A percentile compares a stretch with the other conserved stretches of the same genome.
phyloP scores from a whole-genome alignment of 345 rosid genomes.

The Eutrema heterophyllum region DNA sequence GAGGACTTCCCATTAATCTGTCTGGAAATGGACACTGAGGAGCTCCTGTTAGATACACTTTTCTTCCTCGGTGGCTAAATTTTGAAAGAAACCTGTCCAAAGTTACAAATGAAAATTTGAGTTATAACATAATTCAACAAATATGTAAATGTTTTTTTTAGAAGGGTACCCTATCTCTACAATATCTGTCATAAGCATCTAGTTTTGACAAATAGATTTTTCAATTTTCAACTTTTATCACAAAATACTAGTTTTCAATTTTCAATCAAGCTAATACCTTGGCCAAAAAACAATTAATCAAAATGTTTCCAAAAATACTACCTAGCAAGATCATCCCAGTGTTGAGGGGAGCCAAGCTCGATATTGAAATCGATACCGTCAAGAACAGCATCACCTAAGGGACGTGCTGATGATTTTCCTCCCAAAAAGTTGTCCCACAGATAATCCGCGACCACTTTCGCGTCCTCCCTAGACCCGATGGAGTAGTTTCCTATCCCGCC shows the following conservation, averaged over 20 bases:
- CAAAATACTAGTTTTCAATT: no score
- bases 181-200: background rate
- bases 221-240: background rate
- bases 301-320: background rate
- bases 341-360: constrained; percentile 36
- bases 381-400: constrained; percentile 46
- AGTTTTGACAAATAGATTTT: background rate
- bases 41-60: constrained; percentile 56
- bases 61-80: constrained; percentile 32
- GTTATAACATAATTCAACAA: background rate
- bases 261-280: background rate
- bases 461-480: constrained; percentile 41
- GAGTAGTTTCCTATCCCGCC: constrained; percentile 49
- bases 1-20: constrained; percentile 37
- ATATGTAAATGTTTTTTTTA: background rate
- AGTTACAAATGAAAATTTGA: constrained; percentile 6
- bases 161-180: background rate
- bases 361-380: constrained; percentile 60
- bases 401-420: constrained; percentile 42
- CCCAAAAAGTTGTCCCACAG: constrained; percentile 46
- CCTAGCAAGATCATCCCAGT: constrained; percentile 48
- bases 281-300: background rate
- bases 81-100: constrained; percentile 33
- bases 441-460: constrained; percentile 37
- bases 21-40: constrained; percentile 73